A percentile compares a stretch with the other conserved stretches of the same genome.
Conservation (phyloP, 75 land plant species). For the Gnetum montanum region DNA sequence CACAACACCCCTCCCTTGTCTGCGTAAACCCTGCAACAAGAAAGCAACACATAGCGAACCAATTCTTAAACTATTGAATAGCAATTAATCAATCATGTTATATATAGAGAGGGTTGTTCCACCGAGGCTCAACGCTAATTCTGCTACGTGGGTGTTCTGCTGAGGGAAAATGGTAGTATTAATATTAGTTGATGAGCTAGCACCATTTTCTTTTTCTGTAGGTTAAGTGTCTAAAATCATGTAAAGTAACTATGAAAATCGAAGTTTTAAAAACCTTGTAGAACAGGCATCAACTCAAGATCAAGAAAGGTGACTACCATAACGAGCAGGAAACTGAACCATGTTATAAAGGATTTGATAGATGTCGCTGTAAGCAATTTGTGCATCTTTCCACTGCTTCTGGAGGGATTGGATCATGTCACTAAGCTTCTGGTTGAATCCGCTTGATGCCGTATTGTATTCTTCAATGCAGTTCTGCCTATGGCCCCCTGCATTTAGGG, state of each 20-base stretch:
- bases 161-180: too few species aligned
- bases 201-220: too few species aligned
- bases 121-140: too few species aligned
- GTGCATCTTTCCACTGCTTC: not conserved
- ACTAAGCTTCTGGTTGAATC: conserved; percentile 26
- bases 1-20: conserved; percentile 45
- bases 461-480: conserved; percentile 15
- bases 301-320: too few species aligned
- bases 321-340: conserved; percentile 22
- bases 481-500: conserved; percentile 21
- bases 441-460: conserved; percentile 14
- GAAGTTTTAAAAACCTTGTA: too few species aligned
- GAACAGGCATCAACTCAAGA: too few species aligned
- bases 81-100: too few species aligned
- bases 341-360: conserved; percentile 23
- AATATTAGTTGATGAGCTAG: too few species aligned
- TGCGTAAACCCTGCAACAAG: conserved; percentile 39
- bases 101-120: too few species aligned
- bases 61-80: not conserved
- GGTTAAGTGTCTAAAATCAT: too few species aligned
- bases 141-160: too few species aligned
- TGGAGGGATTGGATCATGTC: conserved; percentile 8
- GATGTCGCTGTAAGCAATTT: conserved; percentile 23
- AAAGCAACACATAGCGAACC: not conserved
- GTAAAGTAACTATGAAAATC: too few species aligned